A percentile compares a stretch with the other conserved stretches of the same genome.
phyloP scores from a whole-genome alignment of 2,329 filamentous ascomycete species.

The Neopestalotiopsis rosae region DNA sequence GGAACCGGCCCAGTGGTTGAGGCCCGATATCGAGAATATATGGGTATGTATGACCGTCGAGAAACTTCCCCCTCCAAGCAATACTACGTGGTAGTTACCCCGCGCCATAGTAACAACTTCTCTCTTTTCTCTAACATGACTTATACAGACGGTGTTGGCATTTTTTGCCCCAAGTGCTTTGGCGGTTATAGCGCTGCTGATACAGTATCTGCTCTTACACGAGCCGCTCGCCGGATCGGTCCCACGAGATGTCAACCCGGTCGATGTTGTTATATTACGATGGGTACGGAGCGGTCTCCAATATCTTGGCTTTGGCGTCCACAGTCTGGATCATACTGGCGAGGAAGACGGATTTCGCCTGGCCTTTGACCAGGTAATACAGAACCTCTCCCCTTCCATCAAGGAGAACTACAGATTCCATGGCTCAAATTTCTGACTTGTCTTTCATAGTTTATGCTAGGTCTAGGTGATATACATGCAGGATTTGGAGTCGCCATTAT shows the following conservation, averaged over 20 bases:
- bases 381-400: neutral
- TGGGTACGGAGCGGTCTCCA: conserved; percentile 18
- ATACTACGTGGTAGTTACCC: neutral
- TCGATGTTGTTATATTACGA: conserved; percentile 12
- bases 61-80: too few relatives aligned
- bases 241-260: conserved; percentile 9
- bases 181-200: conserved; percentile 26
- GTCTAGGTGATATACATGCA: conserved; percentile 30
- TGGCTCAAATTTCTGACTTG: neutral
- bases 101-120: neutral
- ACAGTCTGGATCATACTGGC: conserved; percentile 2
- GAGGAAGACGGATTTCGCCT: neutral
- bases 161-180: conserved; percentile 29
- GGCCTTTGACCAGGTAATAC: conserved; percentile 27
- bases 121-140: neutral
- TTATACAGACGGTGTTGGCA: conserved; percentile 27
- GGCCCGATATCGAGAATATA: conserved; percentile 17
- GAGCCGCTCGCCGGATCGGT: conserved; percentile 21
- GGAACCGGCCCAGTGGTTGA: conserved; percentile 1
- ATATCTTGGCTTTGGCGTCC: conserved; percentile 5
- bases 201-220: conserved; percentile 32
- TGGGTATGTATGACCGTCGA: conserved; percentile 1
- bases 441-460: conserved; percentile 27
- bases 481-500: conserved; percentile 31
- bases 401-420: neutral